Base-by-base conservation (phyloP, 768 basidiomycete species). In the Ramaria rubella region DNA sequence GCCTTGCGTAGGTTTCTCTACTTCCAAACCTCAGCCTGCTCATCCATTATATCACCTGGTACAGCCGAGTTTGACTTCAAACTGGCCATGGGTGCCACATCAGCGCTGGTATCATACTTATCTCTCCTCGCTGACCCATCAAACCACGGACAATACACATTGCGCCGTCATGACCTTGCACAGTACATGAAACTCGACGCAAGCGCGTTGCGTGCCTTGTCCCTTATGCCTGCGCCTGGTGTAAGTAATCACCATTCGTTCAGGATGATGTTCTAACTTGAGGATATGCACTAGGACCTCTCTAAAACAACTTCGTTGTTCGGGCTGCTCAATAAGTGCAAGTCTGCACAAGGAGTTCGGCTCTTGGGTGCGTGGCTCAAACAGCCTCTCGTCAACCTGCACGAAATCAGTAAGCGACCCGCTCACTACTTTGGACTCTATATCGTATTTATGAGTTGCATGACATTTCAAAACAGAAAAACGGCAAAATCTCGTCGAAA, bases 101-200 rank as follows among this genome's bases (percentile, higher is more conserved):
- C 88, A 11, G 95, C 94, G 0, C 77, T 98, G 5, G 77, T 95
- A 55, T 75, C 76, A 2, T 97, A 97, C 67, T 81, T 98, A 0
- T 77, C 81, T 15, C 83, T 99, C 4, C 74, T 92, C 2, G 75
- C 83, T 6, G 90, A 95, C 61, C 71, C 84, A 5, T 77, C 83
- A 2, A 92, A 94, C 63, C 83, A 87, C 60, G 87, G 85, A 21
- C 80, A 85, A 56, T 98, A 85, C 73, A 82, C 78, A 14, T 77
- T 99, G 12, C 80, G 79, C 36, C 89, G 87, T 0, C 94, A 99
- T 65, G 94, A 98, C 66, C 76, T 99, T 0, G 82, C 88, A 1
- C 94, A 90, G 65, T 98, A 87, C 70, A 96, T 99, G 94, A 86
- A 86, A 57, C 80, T 98, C 8, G 96, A 99, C 67, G 92, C 96